These are phyloP conservation scores for Phlegmacium glaucopus DNA, from an alignment of 768 basidiomycete genomes.

Conservation along the genomic window DNA sequence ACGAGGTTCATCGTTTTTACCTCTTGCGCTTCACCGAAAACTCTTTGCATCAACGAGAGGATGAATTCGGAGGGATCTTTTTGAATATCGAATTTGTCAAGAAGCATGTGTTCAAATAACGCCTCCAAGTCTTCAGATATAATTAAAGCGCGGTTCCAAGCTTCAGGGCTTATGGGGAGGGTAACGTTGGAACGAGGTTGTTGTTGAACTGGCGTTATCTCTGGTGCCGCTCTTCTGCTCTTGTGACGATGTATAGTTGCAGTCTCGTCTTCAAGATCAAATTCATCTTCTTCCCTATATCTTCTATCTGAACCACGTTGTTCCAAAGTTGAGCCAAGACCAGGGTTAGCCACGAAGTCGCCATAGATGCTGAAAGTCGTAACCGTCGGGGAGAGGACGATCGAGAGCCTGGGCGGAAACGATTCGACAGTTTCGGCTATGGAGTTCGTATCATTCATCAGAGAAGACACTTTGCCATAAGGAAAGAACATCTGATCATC, in stretches of 20 bases:
- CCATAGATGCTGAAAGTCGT: slow-evolving; percentile 25
- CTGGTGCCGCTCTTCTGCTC: background rate
- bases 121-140: slow-evolving; percentile 48
- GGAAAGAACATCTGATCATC: slow-evolving; percentile 69
- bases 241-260: slow-evolving; percentile 16
- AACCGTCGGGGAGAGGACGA: slow-evolving; percentile 23
- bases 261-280: slow-evolving; percentile 26
- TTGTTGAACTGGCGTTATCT: background rate
- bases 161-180: slow-evolving; percentile 9
- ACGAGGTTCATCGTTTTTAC: slow-evolving; percentile 49
- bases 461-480: slow-evolving; percentile 31
- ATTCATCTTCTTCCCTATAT: slow-evolving; percentile 22
- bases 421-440: slow-evolving; percentile 12
- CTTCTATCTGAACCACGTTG: slow-evolving; percentile 20
- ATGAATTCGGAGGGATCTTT: slow-evolving; percentile 47
- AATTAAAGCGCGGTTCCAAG: slow-evolving; percentile 41
- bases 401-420: slow-evolving; percentile 18
- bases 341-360: slow-evolving; percentile 18
- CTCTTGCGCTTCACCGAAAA: slow-evolving; percentile 54
- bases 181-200: background rate
- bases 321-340: slow-evolving; percentile 21
- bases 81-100: slow-evolving; percentile 47
- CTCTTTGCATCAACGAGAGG: slow-evolving; percentile 39
- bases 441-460: slow-evolving; percentile 2
- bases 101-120: slow-evolving; percentile 61